Base-by-base conservation (phyloP, 2,329 filamentous ascomycete species). In the Dactylellina parvicollis region DNA sequence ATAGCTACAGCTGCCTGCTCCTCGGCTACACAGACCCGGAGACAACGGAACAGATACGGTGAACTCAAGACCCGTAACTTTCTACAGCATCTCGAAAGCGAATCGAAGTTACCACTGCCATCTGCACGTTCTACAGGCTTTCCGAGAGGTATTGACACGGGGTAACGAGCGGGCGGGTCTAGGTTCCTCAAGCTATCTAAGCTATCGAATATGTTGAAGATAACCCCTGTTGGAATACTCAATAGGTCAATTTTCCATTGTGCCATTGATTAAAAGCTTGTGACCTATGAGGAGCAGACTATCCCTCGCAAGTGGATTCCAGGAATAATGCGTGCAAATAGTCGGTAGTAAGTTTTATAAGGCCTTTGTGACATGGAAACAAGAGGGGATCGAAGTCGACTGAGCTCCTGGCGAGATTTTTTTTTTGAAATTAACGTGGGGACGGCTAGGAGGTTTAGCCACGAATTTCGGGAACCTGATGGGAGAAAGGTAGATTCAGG, bases 51-150 rank as follows among this genome's bases (percentile, higher is more conserved):
- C 1, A 72, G 44, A 42, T 30, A 72, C 28, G 59, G 67, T 20
- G 60, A 26, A 24, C 24, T 52, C 12, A 65, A 26, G 18, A 20
- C 4, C 7, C 67, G 42, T 22, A 72, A 16, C 26, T 16, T 46
- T 34, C 55, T 72, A 47, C 44, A 52, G 16, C 50, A 59, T 44
- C 54, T 72, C 4, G 67, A 72, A 4, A 72, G 24, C 3, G 59
- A 60, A 47, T 72, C 67, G 40, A 65, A 55, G 18, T 60, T 60
- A 10, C 46, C 49, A 44, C 20, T 22, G 32, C 28, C 34, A n/a
- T 60, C n/a, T 24, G 44, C 30, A 36, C 22, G 3, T 44, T 32
- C 32, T 18, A 20, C 36, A n/a, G 59, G 44, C 3, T 12, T 24
- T 24, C 67, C 67, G 32, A 72, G 49, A 14, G 34, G 14, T 34